Evolutionary conservation across 2,329 filamentous ascomycete genomes (phyloP).

Genomic region (Colletotrichum melonis): DNA sequence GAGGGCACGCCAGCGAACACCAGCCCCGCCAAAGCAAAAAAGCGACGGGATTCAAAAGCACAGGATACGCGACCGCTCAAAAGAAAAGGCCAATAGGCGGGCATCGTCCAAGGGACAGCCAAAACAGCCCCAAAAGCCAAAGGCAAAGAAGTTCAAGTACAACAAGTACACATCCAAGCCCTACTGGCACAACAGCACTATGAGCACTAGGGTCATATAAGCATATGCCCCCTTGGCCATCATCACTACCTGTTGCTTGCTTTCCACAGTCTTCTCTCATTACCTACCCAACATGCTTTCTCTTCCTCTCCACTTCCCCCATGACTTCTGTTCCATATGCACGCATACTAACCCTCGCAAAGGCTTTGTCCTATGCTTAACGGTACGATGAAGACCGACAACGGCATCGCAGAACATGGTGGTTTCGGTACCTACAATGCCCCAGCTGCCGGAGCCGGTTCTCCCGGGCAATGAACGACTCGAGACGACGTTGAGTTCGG

Average conservation of each 20-base stretch:
- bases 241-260: conserved; percentile 40
- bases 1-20: conserved; percentile 31
- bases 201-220: conserved; percentile 9
- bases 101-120: conserved; percentile 27
- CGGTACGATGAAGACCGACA: conserved; percentile 77
- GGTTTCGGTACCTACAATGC: conserved; percentile 68
- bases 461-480: conserved; percentile 40
- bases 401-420: conserved; percentile 65
- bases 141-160: conserved; percentile 34
- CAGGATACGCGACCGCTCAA: neutral
- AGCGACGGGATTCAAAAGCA: neutral
- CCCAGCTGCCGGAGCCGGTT: conserved; percentile 47
- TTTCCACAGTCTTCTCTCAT: conserved; percentile 18
- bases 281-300: neutral
- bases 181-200: conserved; percentile 22
- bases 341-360: conserved; percentile 46
- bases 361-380: conserved; percentile 88
- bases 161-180: conserved; percentile 33
- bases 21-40: conserved; percentile 20
- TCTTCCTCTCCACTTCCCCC: neutral
- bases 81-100: neutral
- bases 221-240: conserved; percentile 35
- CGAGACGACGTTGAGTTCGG: neutral
- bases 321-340: conserved; percentile 17
- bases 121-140: neutral